A percentile compares a stretch with the other conserved stretches of the same genome.
These are phyloP conservation scores for Chenopodium album DNA, from an alignment of 148 eudicot species.

Conservation along the genomic window DNA sequence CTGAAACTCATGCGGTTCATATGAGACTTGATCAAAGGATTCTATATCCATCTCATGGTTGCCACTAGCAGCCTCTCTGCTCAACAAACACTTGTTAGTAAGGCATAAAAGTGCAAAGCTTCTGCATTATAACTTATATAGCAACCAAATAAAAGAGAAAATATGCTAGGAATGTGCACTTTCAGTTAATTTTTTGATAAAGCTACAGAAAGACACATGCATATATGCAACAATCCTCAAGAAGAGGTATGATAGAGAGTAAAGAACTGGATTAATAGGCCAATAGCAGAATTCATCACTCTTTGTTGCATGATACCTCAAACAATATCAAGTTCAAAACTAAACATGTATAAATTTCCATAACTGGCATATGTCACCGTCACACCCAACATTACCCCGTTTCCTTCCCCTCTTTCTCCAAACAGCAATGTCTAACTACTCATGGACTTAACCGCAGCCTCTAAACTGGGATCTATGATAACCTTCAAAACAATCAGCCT, in stretches of 20 bases:
- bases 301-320: too few species aligned
- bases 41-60: slow-evolving; percentile 55
- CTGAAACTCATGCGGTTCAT: slow-evolving; percentile 49
- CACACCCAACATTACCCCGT: too few species aligned
- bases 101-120: slow-evolving; percentile 26
- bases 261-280: too few species aligned
- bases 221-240: not conserved
- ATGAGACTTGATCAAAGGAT: slow-evolving; percentile 57
- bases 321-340: too few species aligned
- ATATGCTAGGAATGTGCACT: not conserved
- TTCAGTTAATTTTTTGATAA: not conserved
- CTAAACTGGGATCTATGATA: too few species aligned
- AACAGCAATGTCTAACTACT: too few species aligned
- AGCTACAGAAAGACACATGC: not conserved
- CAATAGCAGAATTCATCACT: too few species aligned
- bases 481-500: not conserved
- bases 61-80: slow-evolving; percentile 41
- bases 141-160: not conserved
- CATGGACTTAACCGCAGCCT: too few species aligned
- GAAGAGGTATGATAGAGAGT: too few species aligned
- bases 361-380: too few species aligned
- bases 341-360: too few species aligned
- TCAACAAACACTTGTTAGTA: slow-evolving; percentile 40
- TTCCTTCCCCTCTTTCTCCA: too few species aligned
- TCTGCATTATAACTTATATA: not conserved